These are phyloP conservation scores for Nicotiana rustica DNA, from an alignment of 305 asterid species.

Conservation along the genomic window DNA sequence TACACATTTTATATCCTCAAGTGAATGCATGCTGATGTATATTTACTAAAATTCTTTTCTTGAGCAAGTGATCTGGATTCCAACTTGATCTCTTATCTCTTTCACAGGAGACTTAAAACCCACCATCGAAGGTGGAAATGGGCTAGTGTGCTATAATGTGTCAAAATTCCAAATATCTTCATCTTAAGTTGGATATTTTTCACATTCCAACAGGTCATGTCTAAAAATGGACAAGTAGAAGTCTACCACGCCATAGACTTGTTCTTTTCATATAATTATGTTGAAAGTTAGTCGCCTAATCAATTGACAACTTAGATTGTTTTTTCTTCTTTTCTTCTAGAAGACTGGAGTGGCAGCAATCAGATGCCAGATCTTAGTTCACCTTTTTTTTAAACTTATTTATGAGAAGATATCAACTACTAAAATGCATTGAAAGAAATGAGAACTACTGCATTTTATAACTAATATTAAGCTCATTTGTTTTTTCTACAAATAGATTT, in stretches of 20 bases:
- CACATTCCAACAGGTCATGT: background rate
- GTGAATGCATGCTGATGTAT: background rate
- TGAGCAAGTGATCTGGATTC: background rate
- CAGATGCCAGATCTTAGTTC: constrained; percentile 16
- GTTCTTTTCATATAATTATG: background rate
- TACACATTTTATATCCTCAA: background rate
- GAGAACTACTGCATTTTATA: constrained; percentile 8
- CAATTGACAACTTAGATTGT: background rate
- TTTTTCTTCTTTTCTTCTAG: background rate
- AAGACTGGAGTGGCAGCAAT: constrained; percentile 23
- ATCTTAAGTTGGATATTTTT: background rate
- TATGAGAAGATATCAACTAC: background rate
- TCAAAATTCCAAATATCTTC: background rate
- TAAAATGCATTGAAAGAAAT: constrained; percentile 2
- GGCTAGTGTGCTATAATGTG: constrained; percentile 2
- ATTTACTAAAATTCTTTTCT: background rate
- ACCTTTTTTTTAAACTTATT: background rate
- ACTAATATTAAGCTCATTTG: background rate
- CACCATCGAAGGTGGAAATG: background rate
- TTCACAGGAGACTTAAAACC: constrained; percentile 15
- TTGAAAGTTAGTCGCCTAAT: background rate
- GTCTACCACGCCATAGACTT: background rate
- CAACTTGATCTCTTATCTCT: constrained; percentile 1
- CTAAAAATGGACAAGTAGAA: background rate
- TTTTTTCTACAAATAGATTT: background rate